Evolutionary conservation across 169 alveolate species (phyloP).

Genomic region (Plasmodium fragile): DNA sequence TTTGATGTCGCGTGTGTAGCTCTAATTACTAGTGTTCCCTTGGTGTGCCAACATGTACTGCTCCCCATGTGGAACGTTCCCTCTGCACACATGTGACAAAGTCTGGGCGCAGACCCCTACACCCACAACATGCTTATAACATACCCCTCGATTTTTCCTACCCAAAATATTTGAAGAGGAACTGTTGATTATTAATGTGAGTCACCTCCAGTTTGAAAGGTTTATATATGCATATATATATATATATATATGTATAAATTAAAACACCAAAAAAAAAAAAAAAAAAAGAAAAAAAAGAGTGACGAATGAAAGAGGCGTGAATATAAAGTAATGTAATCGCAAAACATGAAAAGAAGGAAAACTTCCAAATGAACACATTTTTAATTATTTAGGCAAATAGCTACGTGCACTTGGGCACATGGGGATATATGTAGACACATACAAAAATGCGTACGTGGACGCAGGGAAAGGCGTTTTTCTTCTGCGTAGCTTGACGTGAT

Average conservation of each 20-base stretch:
- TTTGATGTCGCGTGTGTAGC: not conserved
- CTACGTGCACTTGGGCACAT: not conserved
- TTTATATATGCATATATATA: not conserved
- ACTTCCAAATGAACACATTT: not conserved
- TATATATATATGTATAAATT: not conserved
- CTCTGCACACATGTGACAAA: not conserved
- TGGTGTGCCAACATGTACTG: not conserved
- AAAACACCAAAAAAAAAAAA: not conserved
- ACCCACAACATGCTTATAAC: not conserved
- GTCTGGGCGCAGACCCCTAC: not conserved
- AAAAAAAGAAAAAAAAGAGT: not conserved
- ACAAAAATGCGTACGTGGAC: not conserved
- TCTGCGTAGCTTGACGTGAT: not conserved
- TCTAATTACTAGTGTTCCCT: not conserved
- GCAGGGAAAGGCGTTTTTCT: not conserved
- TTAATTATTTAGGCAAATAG: not conserved
- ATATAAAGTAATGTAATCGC: not conserved
- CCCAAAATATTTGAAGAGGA: not conserved
- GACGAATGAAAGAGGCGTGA: not conserved
- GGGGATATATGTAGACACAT: not conserved
- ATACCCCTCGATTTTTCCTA: not conserved
- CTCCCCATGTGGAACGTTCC: not conserved
- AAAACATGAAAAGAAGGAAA: not conserved
- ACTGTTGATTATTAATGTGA: not conserved
- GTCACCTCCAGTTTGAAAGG: not conserved